Base-by-base conservation (phyloP, 768 basidiomycete genomes). In the Butyriboletus loyo region DNA sequence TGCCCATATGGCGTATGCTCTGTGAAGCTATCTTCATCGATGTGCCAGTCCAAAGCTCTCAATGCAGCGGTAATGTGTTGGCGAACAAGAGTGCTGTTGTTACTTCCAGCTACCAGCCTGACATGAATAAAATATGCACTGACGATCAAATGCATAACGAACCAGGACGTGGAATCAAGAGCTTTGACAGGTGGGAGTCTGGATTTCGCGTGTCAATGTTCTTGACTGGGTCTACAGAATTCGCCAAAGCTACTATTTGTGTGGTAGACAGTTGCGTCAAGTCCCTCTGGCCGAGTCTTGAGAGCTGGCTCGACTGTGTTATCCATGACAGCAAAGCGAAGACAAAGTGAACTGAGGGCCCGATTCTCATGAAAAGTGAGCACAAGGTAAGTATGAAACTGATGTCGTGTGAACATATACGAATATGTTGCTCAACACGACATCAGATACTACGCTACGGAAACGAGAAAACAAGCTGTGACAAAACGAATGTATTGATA, bases 131-230 rank as follows among this genome's bases (percentile, higher is more conserved):
- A 35, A 30, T 19, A 39, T 22, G 17, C 31, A 38, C 22, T 9
- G 11, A 14, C 13, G 11, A 44, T 40, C 25, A 50, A 49, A 46
- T 35, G 56, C 11, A 43, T 3, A 34, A 78, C 84, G 62, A 73
- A 88, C 91, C 77, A 46, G 85, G 73, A 58, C 96, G 77, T 21
- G 96, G 96, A 54, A 98, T 89, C 44, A 98, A 73, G 15, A 98
- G 82, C 65, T 82, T 85, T 2, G 88, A 87, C 37, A 99, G 65
- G 69, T 93, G 88, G 2, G 89, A 90, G 22, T 72, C 60, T 0
- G 87, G 81, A 60, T 87, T 77, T 25, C 69, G 66, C 9, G 81
- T 80, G 68, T 94, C 85, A 50, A 95, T 62, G 59, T 83, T 86
- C 65, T 77, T 81, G 31, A 81, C 66, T 32, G 87, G 85, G 68